phyloP scores from a whole-genome alignment of 2,329 filamentous ascomycete species.

The Teratosphaeria viscida region DNA sequence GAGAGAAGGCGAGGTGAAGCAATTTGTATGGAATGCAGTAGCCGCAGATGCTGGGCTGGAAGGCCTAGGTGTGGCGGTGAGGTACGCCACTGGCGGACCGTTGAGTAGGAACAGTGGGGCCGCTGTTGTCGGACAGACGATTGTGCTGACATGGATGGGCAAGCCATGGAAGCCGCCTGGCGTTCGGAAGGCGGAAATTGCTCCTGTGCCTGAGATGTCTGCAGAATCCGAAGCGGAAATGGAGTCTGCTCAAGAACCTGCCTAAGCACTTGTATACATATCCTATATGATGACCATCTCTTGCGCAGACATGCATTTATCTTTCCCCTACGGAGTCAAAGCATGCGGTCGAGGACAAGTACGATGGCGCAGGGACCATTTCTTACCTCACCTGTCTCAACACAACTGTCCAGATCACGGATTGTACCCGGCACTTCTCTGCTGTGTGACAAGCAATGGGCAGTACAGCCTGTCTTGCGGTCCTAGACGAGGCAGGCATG shows the following conservation, averaged over 20 bases:
- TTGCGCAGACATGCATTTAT: not conserved
- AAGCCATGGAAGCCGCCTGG: slow-evolving; percentile 9
- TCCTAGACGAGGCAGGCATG: not conserved
- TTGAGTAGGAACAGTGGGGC: slow-evolving; percentile 1
- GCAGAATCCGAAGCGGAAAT: not conserved
- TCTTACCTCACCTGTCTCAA: too few relatives aligned
- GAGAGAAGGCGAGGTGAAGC: slow-evolving; percentile 44
- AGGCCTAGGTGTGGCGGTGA: slow-evolving; percentile 31
- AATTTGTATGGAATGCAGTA: slow-evolving; percentile 62
- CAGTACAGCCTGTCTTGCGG: not conserved
- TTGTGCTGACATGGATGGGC: slow-evolving; percentile 21
- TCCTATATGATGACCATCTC: not conserved
- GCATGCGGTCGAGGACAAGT: too few relatives aligned
- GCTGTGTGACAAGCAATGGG: not conserved
- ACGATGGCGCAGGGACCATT: too few relatives aligned
- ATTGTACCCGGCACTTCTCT: too few relatives aligned
- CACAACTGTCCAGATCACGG: too few relatives aligned
- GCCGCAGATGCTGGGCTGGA: slow-evolving; percentile 54
- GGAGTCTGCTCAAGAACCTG: not conserved
- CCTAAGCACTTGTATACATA: not conserved
- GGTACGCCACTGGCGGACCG: slow-evolving; percentile 5
- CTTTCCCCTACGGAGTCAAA: not conserved
- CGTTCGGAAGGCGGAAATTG: not conserved
- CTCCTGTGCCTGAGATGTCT: not conserved
- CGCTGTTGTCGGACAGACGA: slow-evolving; percentile 9